Conservation (phyloP, 306 rosid genomes). For the Astragalus membranaceus region DNA sequence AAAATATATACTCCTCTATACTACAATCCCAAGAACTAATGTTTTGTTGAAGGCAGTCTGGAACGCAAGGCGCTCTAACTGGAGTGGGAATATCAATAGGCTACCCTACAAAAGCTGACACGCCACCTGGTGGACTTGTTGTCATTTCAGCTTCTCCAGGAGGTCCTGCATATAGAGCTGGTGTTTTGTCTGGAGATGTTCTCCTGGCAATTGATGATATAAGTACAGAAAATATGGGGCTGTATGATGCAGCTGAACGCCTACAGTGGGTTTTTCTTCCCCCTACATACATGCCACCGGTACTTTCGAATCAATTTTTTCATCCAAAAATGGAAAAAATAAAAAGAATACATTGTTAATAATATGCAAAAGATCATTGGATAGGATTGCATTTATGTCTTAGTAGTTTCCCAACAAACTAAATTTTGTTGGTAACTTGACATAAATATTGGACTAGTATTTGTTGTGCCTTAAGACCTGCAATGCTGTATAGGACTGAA, state of each 20-base stretch:
- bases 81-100: constrained; percentile 95
- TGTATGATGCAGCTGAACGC: constrained; percentile 92
- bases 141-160: constrained; percentile 86
- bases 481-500: background rate
- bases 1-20: constrained; percentile 11
- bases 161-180: constrained; percentile 92
- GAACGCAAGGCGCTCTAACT: constrained; percentile 88
- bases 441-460: constrained; percentile 1
- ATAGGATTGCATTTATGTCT: constrained; percentile 6
- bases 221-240: constrained; percentile 76
- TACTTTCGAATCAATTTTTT: constrained; percentile 15
- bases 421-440: background rate
- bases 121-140: constrained; percentile 60
- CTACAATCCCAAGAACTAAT: constrained; percentile 29
- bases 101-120: constrained; percentile 58
- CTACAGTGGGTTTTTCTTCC: constrained; percentile 72
- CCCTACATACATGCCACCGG: constrained; percentile 2
- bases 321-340: background rate
- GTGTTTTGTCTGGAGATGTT: constrained; percentile 77
- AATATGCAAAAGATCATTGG: background rate
- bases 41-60: constrained; percentile 94
- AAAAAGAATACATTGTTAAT: background rate
- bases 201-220: constrained; percentile 71
- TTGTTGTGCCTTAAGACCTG: background rate
- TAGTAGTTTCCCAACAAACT: constrained; percentile 10